Base-by-base conservation (phyloP, 2,329 filamentous ascomycete species). In the Knufia fluminis region DNA sequence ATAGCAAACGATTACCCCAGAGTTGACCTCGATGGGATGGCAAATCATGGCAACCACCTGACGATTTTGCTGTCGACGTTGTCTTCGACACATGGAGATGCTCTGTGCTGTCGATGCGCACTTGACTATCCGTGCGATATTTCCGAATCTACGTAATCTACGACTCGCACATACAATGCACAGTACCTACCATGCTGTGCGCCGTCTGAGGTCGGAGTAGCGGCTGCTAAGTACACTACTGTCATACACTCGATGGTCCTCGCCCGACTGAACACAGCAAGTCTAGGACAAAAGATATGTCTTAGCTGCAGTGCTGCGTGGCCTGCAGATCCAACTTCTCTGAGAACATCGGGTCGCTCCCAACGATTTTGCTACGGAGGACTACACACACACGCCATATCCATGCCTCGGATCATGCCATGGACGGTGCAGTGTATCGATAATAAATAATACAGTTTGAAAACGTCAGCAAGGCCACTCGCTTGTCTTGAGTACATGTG, bases 371-470 rank as follows among this genome's bases (percentile, higher is more conserved):
- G n/a, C n/a, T n/a, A n/a, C n/a, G n/a, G n/a, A n/a, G n/a, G n/a
- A n/a, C 12, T 16, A 16, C 39, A 14, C 10, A 10, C 20, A 8
- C 36, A 9, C 6, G 10, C 33, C 35, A 6, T 48, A 4, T 16
- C 28, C 28, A 14, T 36, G 4, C 16, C 40, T 10, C 40, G 40
- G 40, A 20, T 36, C 10, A 17, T 46, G n/a, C 28, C 28, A 46
- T 46, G 6, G 19, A 4, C 19, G 14, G 14, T 16, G 14, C 6
- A 38, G 31, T 38, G 45, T 48, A 48, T 48, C 45, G 45, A 48
- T 48, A 40, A 48, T 8, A 12, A 31, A 46, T 6, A 28, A 28
- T n/a, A n/a, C n/a, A 38, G 3, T 33, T 24, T 43, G 20, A 43
- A 14, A 31, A 31, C 20, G 40, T 43, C 22, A 43, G 40, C 40